Percentiles rank a stretch among this genome's conserved stretches.
These are phyloP conservation scores for Aureobasidium namibiae DNA, from an alignment of 2,329 filamentous ascomycete species.

Conservation along the genomic window DNA sequence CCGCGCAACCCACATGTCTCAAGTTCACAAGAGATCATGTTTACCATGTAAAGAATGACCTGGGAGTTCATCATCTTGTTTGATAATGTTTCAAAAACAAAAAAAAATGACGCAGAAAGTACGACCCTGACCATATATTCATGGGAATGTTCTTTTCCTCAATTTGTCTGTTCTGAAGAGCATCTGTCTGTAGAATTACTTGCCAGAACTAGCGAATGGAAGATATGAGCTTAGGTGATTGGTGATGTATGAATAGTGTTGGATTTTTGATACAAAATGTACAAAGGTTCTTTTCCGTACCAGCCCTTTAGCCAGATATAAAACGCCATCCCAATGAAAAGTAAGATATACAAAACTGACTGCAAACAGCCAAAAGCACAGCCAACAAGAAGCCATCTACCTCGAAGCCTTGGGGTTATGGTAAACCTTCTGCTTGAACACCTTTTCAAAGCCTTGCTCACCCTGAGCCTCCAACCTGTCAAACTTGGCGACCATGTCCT, in stretches of 20 bases:
- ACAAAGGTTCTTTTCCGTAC: background rate
- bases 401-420: constrained; percentile 3
- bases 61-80: no score
- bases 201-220: no score
- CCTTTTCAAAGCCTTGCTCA: constrained; percentile 27
- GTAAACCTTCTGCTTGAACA: constrained; percentile 22
- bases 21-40: no score
- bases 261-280: background rate
- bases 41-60: no score
- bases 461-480: constrained; percentile 26
- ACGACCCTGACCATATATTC: no score
- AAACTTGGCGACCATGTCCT: constrained; percentile 46
- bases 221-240: no score
- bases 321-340: constrained; percentile 3
- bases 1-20: no score
- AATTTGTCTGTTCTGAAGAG: no score
- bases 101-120: no score
- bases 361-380: background rate
- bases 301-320: background rate
- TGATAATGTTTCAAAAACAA: no score
- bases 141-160: no score
- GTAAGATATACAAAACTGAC: background rate
- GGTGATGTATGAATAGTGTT: background rate
- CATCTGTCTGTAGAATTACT: no score
- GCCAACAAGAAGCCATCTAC: background rate